Evolutionary conservation across 1,284 basidiomycete species (phyloP).

Genomic region (Abortiporus biennis): DNA sequence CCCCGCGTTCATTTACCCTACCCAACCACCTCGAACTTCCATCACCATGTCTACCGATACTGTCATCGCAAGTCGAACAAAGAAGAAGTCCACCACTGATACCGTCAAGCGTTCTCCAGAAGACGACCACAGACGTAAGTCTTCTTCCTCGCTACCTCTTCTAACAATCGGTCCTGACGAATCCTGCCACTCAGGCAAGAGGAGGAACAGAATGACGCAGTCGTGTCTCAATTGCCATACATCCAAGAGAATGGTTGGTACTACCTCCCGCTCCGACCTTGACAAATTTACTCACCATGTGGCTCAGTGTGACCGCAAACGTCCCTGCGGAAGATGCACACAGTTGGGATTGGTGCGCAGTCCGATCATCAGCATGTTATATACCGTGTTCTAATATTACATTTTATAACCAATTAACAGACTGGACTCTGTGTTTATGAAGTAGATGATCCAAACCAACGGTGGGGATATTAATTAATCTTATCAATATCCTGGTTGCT

Average conservation of each 20-base stretch:
- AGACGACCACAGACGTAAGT: conserved; percentile 27
- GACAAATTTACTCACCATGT: conserved; percentile 1
- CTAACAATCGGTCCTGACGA: conserved; percentile 2
- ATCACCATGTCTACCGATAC: conserved; percentile 14
- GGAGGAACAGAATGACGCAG: conserved; percentile 60
- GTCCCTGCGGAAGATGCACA: conserved; percentile 69
- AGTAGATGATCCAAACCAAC: conserved; percentile 68
- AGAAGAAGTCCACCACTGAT: conserved; percentile 22
- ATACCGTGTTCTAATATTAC: not conserved
- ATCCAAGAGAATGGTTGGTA: conserved; percentile 72
- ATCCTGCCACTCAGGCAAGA: conserved; percentile 23
- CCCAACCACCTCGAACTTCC: conserved; percentile 12
- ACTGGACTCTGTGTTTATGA: conserved; percentile 83
- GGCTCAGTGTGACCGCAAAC: conserved; percentile 60
- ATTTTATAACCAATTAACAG: conserved; percentile 26
- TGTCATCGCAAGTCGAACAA: conserved; percentile 16
- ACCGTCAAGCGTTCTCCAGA: conserved; percentile 23
- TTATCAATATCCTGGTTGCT: too few relatives aligned
- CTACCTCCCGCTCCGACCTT: not conserved
- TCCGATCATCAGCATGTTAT: too few relatives aligned
- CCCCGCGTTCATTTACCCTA: conserved; percentile 3
- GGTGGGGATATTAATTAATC: too few relatives aligned
- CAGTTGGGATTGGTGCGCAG: conserved; percentile 59
- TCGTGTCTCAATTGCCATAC: conserved; percentile 68
- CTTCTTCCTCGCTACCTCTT: conserved; percentile 1